Conservation (phyloP, 2,329 filamentous ascomycete species). For the Aotearoamyces nothofagi region DNA sequence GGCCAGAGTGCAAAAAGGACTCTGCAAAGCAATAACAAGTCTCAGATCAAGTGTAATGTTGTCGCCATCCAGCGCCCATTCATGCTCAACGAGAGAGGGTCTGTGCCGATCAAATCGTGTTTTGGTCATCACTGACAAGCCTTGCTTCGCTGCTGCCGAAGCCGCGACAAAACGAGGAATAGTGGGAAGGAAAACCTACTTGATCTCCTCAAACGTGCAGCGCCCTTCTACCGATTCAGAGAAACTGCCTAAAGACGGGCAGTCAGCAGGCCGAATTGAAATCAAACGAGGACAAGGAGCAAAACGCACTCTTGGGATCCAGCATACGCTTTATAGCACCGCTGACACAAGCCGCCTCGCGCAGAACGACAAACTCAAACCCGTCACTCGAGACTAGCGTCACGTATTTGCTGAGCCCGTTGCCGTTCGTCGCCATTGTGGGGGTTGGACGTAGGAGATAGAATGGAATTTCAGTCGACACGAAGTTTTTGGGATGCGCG, state of each 20-base stretch:
- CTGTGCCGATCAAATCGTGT: slow-evolving; percentile 12
- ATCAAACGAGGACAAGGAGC: slow-evolving; percentile 1
- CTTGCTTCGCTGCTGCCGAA: neutral
- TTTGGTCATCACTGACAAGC: slow-evolving; percentile 5
- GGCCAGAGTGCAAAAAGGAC: too few species aligned
- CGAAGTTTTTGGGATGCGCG: too few species aligned
- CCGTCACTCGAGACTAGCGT: slow-evolving; percentile 64
- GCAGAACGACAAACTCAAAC: slow-evolving; percentile 61
- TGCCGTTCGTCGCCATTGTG: slow-evolving; percentile 1
- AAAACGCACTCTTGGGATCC: slow-evolving; percentile 44
- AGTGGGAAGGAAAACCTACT: slow-evolving; percentile 35
- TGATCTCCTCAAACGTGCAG: slow-evolving; percentile 58
- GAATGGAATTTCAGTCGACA: too few species aligned
- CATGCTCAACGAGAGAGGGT: slow-evolving; percentile 13
- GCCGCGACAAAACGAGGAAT: slow-evolving; percentile 2
- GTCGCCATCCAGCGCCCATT: slow-evolving; percentile 20
- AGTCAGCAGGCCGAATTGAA: slow-evolving; percentile 5
- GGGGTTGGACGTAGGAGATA: too few species aligned
- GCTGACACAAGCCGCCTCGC: slow-evolving; percentile 54
- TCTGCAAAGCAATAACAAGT: too few species aligned
- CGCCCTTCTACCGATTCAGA: slow-evolving; percentile 47
- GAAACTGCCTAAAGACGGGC: slow-evolving; percentile 25
- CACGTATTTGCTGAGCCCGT: slow-evolving; percentile 45
- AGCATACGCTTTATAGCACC: slow-evolving; percentile 63
- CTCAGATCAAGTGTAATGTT: slow-evolving; percentile 54